phyloP scores from a whole-genome alignment of 129 eudicot species.

The carrot (Daucus carota) region DNA sequence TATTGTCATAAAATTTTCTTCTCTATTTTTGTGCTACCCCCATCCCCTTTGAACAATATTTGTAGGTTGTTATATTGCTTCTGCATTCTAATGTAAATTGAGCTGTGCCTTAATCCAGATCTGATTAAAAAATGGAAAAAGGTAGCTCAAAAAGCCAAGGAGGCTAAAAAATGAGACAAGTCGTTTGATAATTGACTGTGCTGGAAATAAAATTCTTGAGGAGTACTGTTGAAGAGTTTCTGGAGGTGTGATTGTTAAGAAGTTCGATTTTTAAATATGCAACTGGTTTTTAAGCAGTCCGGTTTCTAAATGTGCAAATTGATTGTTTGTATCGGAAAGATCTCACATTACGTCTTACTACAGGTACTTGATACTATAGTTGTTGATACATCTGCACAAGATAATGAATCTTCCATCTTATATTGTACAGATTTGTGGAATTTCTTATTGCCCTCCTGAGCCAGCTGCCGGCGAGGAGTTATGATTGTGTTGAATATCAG shows the following conservation, averaged over 20 bases:
- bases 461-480: conserved; percentile 96
- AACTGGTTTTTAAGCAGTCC: background rate
- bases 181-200: conserved; percentile 49
- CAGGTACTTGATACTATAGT: conserved; percentile 84
- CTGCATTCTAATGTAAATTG: conserved; percentile 45
- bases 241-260: conserved; percentile 45
- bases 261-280: background rate
- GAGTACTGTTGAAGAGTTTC: conserved; percentile 74
- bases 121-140: conserved; percentile 85
- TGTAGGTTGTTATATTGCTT: background rate
- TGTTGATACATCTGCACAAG: conserved; percentile 37
- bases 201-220: conserved; percentile 79
- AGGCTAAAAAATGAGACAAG: conserved; percentile 67
- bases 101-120: conserved; percentile 78
- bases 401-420: conserved; percentile 63
- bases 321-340: too few species aligned
- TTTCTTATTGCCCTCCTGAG: conserved; percentile 94
- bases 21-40: background rate
- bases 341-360: background rate
- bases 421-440: conserved; percentile 96
- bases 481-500: background rate
- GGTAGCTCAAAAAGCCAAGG: conserved; percentile 72
- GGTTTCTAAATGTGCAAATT: too few species aligned
- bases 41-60: background rate
- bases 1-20: background rate